Evolutionary conservation across 129 eudicot genomes (phyloP).

Genomic region (Kitagawia praeruptora): DNA sequence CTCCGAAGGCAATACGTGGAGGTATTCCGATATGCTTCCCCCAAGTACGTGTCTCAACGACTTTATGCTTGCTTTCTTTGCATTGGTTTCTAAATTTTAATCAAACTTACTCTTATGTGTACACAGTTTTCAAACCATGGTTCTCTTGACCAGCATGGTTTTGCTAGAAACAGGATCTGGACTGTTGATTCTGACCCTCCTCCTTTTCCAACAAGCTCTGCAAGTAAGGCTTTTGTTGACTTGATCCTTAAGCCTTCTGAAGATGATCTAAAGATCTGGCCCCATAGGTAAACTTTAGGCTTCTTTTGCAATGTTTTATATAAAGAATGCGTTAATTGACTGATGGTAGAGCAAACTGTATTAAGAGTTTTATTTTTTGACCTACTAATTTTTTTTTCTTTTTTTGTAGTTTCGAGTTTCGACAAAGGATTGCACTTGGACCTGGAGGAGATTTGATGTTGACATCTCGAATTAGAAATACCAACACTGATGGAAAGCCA

Average conservation of each 20-base stretch:
- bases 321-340: background rate
- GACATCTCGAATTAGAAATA: slow-evolving; percentile 73
- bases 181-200: slow-evolving; percentile 45
- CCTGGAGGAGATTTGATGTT: slow-evolving; percentile 80
- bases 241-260: slow-evolving; percentile 70
- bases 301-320: slow-evolving; percentile 2
- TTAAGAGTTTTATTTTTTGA: background rate
- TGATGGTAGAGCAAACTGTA: background rate
- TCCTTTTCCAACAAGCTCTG: slow-evolving; percentile 30
- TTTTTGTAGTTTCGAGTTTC: slow-evolving; percentile 69
- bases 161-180: slow-evolving; percentile 86
- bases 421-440: slow-evolving; percentile 66
- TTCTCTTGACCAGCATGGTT: slow-evolving; percentile 77
- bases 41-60: slow-evolving; percentile 45
- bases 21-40: slow-evolving; percentile 95
- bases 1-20: slow-evolving; percentile 89
- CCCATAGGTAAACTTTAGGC: slow-evolving; percentile 47
- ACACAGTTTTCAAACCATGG: slow-evolving; percentile 67
- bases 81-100: slow-evolving; percentile 9
- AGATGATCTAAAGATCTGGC: slow-evolving; percentile 79
- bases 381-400: background rate
- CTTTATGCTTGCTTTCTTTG: background rate
- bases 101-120: slow-evolving; percentile 22
- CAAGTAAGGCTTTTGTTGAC: slow-evolving; percentile 51
- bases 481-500: slow-evolving; percentile 56